These are phyloP conservation scores for Pseudozyma sp. DNA, from an alignment of 1,284 basidiomycete species.

Conservation along the genomic window DNA sequence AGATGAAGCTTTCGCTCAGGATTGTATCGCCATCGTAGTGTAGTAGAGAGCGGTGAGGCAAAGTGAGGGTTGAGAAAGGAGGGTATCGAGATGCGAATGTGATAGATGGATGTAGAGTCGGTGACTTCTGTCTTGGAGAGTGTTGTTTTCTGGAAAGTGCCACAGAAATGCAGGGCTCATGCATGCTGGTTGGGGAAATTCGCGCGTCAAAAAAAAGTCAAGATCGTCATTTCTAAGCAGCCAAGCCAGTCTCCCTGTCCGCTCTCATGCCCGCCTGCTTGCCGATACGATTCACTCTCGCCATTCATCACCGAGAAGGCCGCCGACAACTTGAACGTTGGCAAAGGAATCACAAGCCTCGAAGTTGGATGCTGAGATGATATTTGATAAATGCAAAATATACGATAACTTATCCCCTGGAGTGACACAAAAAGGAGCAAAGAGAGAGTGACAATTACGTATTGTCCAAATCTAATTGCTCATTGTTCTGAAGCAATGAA, in stretches of 20 bases:
- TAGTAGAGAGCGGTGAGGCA: neutral
- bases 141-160: too few species aligned
- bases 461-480: neutral
- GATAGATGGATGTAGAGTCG: too few species aligned
- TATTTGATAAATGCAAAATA: neutral
- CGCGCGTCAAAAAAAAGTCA: conserved; percentile 1
- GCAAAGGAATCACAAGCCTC: neutral
- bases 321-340: neutral
- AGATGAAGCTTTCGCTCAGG: too few species aligned
- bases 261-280: neutral
- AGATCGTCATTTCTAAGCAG: conserved; percentile 7
- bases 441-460: too few species aligned
- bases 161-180: too few species aligned
- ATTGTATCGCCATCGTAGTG: too few species aligned
- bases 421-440: too few species aligned
- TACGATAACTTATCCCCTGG: neutral
- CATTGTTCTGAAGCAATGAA: too few species aligned
- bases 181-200: neutral
- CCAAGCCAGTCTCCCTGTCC: neutral
- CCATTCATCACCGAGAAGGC: neutral
- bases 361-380: neutral
- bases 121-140: too few species aligned
- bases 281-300: neutral
- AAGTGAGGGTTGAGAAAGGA: neutral
- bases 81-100: too few species aligned